A percentile compares a stretch with the other conserved stretches of the same genome.
phyloP scores from a whole-genome alignment of 2,329 filamentous ascomycete species.

The Capronia americana region DNA sequence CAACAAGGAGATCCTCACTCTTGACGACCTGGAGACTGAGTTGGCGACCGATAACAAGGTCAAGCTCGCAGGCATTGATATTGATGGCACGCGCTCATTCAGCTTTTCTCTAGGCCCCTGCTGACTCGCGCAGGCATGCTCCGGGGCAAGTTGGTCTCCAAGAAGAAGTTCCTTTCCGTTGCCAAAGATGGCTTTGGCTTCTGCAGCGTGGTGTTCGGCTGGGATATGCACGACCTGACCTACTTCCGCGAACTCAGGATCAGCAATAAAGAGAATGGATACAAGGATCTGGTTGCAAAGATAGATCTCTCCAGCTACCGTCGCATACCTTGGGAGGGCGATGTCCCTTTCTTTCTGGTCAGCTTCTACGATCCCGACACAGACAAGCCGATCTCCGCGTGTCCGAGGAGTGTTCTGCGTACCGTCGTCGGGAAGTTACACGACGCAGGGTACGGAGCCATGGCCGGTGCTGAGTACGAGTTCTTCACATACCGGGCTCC shows the following conservation, averaged over 20 bases:
- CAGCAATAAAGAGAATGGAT: slow-evolving; percentile 90
- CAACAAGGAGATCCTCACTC: slow-evolving; percentile 56
- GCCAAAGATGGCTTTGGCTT: slow-evolving; percentile 85
- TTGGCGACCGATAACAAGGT: slow-evolving; percentile 76
- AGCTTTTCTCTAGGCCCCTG: neutral
- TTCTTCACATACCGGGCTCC: slow-evolving; percentile 90
- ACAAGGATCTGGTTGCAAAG: slow-evolving; percentile 81
- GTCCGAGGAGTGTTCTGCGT: slow-evolving; percentile 77
- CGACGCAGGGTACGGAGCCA: slow-evolving; percentile 74
- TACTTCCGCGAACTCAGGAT: slow-evolving; percentile 85
- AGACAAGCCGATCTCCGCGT: slow-evolving; percentile 72
- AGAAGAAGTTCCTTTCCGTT: slow-evolving; percentile 88
- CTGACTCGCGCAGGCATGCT: slow-evolving; percentile 58
- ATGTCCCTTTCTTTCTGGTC: slow-evolving; percentile 84
- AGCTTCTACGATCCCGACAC: slow-evolving; percentile 85
- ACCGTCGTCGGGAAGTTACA: slow-evolving; percentile 71
- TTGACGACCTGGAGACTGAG: slow-evolving; percentile 68
- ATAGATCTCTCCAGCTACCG: slow-evolving; percentile 79
- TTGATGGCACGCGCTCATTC: slow-evolving; percentile 65
- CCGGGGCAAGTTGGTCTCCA: slow-evolving; percentile 88
- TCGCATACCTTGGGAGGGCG: slow-evolving; percentile 87
- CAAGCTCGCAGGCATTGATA: slow-evolving; percentile 86
- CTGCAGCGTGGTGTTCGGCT: slow-evolving; percentile 92
- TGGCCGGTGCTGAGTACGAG: slow-evolving; percentile 94
- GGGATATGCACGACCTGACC: slow-evolving; percentile 95